Percentiles rank a stretch among this genome's conserved stretches.
Conservation (phyloP, 192 early-diverging fungal species). For the Chytriomyces sp. region DNA sequence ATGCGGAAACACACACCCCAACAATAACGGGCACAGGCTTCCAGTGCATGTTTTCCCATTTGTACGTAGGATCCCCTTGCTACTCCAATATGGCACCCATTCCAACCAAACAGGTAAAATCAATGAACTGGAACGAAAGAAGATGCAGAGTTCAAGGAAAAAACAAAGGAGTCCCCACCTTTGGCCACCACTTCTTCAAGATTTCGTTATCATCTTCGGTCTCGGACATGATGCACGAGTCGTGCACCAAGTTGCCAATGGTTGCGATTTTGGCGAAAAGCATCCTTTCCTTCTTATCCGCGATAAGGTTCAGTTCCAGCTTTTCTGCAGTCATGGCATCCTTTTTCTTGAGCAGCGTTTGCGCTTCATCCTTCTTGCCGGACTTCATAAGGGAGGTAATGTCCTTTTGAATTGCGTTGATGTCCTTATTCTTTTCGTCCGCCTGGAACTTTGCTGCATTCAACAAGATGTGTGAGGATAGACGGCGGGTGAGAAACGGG, state of each 20-base stretch:
- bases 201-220: constrained; percentile 73
- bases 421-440: constrained; percentile 86
- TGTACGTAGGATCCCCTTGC: neutral
- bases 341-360: constrained; percentile 76
- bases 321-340: constrained; percentile 75
- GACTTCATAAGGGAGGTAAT: constrained; percentile 88
- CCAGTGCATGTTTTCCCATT: constrained; percentile 13
- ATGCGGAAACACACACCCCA: constrained; percentile 7
- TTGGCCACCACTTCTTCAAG: constrained; percentile 61
- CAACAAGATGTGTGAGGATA: neutral
- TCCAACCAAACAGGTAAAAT: too few relatives aligned
- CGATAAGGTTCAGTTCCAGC: constrained; percentile 57
- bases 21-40: neutral
- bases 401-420: constrained; percentile 92
- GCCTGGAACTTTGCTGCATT: constrained; percentile 78
- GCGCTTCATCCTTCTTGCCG: constrained; percentile 79
- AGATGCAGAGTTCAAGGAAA: too few relatives aligned
- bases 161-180: constrained; percentile 27
- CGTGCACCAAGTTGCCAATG: constrained; percentile 95
- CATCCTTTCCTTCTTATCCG: constrained; percentile 68
- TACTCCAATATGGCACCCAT: neutral
- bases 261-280: constrained; percentile 67
- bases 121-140: too few relatives aligned
- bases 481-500: neutral
- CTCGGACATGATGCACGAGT: constrained; percentile 82